Conservation (phyloP, 208 protist species). For the Trichomonas vaginalis region DNA sequence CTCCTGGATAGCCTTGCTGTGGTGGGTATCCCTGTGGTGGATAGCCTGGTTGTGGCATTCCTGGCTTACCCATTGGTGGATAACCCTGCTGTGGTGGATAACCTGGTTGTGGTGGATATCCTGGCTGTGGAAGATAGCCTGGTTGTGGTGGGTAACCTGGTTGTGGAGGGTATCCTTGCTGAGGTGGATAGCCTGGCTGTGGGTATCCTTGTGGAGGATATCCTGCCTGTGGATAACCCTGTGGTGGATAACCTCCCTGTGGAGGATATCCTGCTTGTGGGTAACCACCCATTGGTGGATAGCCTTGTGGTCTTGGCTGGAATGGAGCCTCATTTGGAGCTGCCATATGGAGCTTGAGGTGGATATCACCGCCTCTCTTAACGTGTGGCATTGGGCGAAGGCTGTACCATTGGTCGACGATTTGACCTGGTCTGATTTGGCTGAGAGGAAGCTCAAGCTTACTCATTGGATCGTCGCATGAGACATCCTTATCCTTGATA, state of each 20-base stretch:
- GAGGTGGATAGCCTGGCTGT: background rate
- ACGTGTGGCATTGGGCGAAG: background rate
- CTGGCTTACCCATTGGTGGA: background rate
- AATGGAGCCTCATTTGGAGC: background rate
- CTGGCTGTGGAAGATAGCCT: background rate
- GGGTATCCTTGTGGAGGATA: background rate
- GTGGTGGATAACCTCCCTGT: background rate
- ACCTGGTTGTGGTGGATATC: background rate
- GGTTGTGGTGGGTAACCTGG: background rate
- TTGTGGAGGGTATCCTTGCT: background rate
- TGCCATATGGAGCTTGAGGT: background rate
- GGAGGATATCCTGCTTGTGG: background rate
- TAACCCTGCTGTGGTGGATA: background rate
- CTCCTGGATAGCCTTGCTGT: background rate
- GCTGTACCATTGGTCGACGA: background rate
- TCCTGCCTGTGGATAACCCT: background rate
- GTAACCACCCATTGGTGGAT: background rate
- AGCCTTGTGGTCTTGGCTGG: background rate
- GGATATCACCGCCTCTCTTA: background rate
- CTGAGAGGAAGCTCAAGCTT: background rate
- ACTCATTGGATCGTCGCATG: background rate
- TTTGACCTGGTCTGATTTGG: background rate
- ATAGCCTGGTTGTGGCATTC: background rate
- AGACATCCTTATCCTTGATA: background rate
- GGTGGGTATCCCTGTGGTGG: background rate